Evolutionary conservation across 1,139 yeast genomes (phyloP).

Genomic region (Pneumocystis wakefieldiae): DNA sequence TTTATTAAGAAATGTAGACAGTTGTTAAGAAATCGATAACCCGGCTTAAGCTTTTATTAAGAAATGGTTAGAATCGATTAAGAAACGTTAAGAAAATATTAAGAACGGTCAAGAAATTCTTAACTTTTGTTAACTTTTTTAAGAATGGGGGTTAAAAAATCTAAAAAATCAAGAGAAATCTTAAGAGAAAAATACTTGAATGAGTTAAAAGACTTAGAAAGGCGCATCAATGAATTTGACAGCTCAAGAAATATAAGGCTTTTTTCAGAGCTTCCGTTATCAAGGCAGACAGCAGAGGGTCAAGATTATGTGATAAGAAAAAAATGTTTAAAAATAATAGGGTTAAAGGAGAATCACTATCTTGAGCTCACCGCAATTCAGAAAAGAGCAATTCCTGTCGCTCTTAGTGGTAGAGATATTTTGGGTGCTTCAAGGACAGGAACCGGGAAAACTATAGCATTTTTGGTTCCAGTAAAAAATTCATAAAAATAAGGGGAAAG

Average conservation of each 20-base stretch:
- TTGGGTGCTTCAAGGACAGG: slow-evolving; percentile 94
- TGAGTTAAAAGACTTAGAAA: neutral
- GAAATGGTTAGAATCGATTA: neutral
- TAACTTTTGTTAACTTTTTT: neutral
- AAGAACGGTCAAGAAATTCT: neutral
- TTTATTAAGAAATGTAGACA: neutral
- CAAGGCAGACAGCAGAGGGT: slow-evolving; percentile 34
- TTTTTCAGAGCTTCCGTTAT: slow-evolving; percentile 54
- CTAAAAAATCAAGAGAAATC: neutral
- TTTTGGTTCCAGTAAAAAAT: slow-evolving; percentile 46
- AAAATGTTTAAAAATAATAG: slow-evolving; percentile 41
- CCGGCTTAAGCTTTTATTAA: too few relatives aligned
- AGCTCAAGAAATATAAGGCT: slow-evolving; percentile 11
- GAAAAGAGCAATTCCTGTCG: slow-evolving; percentile 56
- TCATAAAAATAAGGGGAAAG: slow-evolving; percentile 14
- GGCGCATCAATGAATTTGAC: neutral
- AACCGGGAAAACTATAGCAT: slow-evolving; percentile 89
- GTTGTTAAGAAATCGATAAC: neutral
- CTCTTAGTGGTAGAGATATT: slow-evolving; percentile 68
- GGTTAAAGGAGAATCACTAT: slow-evolving; percentile 53
- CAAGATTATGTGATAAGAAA: slow-evolving; percentile 35
- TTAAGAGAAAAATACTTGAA: neutral
- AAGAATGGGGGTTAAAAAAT: neutral
- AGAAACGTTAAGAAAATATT: neutral
- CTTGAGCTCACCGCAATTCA: slow-evolving; percentile 76